These are phyloP conservation scores for Yamadazyma spencermartinsiae DNA, from an alignment of 1,139 yeast species.

Conservation along the genomic window DNA sequence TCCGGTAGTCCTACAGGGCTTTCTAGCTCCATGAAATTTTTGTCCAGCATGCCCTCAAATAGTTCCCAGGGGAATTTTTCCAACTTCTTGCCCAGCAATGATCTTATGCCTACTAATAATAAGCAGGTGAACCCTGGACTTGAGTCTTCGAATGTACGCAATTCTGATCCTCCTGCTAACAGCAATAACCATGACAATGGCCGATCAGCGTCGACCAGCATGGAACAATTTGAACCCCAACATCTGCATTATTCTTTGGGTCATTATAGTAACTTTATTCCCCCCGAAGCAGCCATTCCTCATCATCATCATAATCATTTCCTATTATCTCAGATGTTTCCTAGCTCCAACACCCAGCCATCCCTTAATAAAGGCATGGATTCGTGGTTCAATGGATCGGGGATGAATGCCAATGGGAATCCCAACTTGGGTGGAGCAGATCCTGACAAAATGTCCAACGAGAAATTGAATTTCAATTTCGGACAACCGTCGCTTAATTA, in stretches of 20 bases:
- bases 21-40: not conserved
- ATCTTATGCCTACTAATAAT: slow-evolving; percentile 21
- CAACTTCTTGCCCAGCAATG: slow-evolving; percentile 24
- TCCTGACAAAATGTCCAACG: not conserved
- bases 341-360: slow-evolving; percentile 12
- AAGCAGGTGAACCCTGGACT: too few species aligned
- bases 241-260: slow-evolving; percentile 2
- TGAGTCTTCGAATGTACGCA: too few species aligned
- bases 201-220: not conserved
- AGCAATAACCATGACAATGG: not conserved
- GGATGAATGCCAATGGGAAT: not conserved
- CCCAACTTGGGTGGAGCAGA: not conserved
- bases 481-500: slow-evolving; percentile 4
- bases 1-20: not conserved
- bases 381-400: slow-evolving; percentile 6
- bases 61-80: slow-evolving; percentile 20
- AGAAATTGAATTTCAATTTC: not conserved
- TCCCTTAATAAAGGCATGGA: slow-evolving; percentile 10
- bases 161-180: not conserved
- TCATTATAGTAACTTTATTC: slow-evolving; percentile 10
- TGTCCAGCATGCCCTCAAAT: slow-evolving; percentile 1
- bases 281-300: slow-evolving; percentile 10
- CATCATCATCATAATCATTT: slow-evolving; percentile 15
- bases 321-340: slow-evolving; percentile 11
- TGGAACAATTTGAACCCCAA: slow-evolving; percentile 1